These are phyloP conservation scores for Dipteronia dyeriana DNA, from an alignment of 345 rosid genomes.

Conservation along the genomic window DNA sequence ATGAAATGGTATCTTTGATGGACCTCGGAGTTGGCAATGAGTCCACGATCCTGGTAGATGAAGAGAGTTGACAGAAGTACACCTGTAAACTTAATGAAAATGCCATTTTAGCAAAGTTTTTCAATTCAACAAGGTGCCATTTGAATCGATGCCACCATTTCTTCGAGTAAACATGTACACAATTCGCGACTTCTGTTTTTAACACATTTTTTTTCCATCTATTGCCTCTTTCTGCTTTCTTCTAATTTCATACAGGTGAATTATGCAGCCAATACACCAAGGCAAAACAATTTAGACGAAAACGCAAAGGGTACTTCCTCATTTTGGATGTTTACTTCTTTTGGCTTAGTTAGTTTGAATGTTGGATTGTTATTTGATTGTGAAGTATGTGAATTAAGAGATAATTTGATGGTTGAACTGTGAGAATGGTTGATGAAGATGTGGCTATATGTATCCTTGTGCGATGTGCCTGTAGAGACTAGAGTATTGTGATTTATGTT, in stretches of 20 bases:
- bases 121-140: neutral
- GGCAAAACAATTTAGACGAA: neutral
- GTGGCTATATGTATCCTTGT: neutral
- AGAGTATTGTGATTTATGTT: neutral
- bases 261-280: neutral
- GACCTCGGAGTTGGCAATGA: conserved; percentile 67
- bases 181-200: neutral
- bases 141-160: neutral
- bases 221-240: neutral
- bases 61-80: conserved; percentile 35
- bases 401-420: neutral
- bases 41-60: conserved; percentile 74
- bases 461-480: neutral
- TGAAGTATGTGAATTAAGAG: neutral
- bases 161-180: neutral
- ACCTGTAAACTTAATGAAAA: neutral
- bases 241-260: neutral
- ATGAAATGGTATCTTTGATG: conserved; percentile 69
- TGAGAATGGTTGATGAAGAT: neutral
- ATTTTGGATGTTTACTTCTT: neutral
- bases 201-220: no score
- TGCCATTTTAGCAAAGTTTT: neutral
- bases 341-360: neutral
- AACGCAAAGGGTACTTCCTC: neutral
- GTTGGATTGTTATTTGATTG: neutral